phyloP scores from a whole-genome alignment of 2,329 filamentous ascomycete genomes.

The Ceratocystis ficicola region DNA sequence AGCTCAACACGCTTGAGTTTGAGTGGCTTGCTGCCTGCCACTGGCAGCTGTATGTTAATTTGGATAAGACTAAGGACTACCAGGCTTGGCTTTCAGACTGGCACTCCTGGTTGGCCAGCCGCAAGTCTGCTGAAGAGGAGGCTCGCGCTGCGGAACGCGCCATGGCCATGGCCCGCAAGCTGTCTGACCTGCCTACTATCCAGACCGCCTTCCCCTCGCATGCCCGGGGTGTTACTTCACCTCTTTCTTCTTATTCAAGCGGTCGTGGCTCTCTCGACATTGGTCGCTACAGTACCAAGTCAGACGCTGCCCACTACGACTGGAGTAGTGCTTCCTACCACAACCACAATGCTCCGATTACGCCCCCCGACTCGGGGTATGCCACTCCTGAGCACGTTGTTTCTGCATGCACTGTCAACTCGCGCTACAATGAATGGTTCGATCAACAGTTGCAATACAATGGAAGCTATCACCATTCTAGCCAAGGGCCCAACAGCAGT shows the following conservation, averaged over 20 bases:
- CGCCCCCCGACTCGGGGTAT: slow-evolving; percentile 50
- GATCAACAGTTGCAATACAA: slow-evolving; percentile 35
- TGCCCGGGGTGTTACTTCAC: slow-evolving; percentile 24
- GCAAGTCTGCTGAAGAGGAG: slow-evolving; percentile 38
- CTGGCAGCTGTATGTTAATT: slow-evolving; percentile 79
- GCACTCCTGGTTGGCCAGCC: slow-evolving; percentile 44
- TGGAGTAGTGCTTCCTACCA: slow-evolving; percentile 22
- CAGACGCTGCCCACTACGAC: slow-evolving; percentile 19
- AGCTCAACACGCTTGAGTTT: slow-evolving; percentile 75
- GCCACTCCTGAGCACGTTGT: slow-evolving; percentile 48
- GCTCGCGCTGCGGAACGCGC: slow-evolving; percentile 21
- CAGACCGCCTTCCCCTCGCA: slow-evolving; percentile 29
- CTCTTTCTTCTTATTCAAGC: slow-evolving; percentile 28
- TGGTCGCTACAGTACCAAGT: slow-evolving; percentile 31
- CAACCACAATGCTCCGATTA: slow-evolving; percentile 35
- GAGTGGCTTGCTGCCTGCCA: slow-evolving; percentile 76
- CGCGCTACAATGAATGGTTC: slow-evolving; percentile 48
- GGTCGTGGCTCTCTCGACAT: slow-evolving; percentile 27
- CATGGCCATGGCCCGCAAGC: slow-evolving; percentile 36
- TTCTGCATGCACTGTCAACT: slow-evolving; percentile 43
- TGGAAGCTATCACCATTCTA: slow-evolving; percentile 33
- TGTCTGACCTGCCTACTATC: slow-evolving; percentile 39
- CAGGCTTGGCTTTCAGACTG: slow-evolving; percentile 51
- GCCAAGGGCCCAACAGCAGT: slow-evolving; percentile 25
- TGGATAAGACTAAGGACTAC: slow-evolving; percentile 61